These are phyloP conservation scores for Pythium dissimile DNA, from an alignment of 352 stramenopile species.

Conservation along the genomic window DNA sequence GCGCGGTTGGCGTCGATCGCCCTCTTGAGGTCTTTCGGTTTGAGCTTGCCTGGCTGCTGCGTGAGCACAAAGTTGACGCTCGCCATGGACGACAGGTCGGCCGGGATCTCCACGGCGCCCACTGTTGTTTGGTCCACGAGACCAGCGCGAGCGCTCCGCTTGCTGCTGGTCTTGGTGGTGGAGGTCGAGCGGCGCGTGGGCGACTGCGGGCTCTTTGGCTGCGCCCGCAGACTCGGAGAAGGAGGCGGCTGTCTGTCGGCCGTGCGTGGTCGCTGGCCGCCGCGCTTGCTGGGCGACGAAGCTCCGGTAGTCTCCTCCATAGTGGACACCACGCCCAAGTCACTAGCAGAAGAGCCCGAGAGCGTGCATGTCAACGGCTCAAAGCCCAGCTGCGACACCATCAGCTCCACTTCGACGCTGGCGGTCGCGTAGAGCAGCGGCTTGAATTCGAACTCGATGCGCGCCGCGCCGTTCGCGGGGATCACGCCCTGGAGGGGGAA, in stretches of 20 bases:
- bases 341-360: slow-evolving; percentile 52
- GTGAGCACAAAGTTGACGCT: slow-evolving; percentile 86
- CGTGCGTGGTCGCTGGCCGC: not conserved
- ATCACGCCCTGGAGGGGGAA: slow-evolving; percentile 69
- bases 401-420: slow-evolving; percentile 58
- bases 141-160: not conserved
- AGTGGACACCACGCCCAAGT: not conserved
- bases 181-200: not conserved
- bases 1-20: slow-evolving; percentile 77
- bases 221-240: not conserved
- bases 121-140: slow-evolving; percentile 12
- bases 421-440: slow-evolving; percentile 63
- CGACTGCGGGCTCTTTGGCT: slow-evolving; percentile 6
- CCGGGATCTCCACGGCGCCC: slow-evolving; percentile 67
- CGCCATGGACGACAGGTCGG: slow-evolving; percentile 46
- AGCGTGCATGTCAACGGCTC: slow-evolving; percentile 58
- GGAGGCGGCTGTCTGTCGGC: not conserved
- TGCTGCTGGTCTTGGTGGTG: slow-evolving; percentile 13
- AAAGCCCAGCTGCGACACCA: slow-evolving; percentile 80
- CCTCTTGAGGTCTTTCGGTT: slow-evolving; percentile 88
- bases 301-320: not conserved
- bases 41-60: slow-evolving; percentile 86
- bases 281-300: not conserved
- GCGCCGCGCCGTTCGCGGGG: slow-evolving; percentile 53
- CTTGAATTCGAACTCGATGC: slow-evolving; percentile 76